Base-by-base conservation (phyloP, 306 rosid genomes). In the Neltuma alba region DNA sequence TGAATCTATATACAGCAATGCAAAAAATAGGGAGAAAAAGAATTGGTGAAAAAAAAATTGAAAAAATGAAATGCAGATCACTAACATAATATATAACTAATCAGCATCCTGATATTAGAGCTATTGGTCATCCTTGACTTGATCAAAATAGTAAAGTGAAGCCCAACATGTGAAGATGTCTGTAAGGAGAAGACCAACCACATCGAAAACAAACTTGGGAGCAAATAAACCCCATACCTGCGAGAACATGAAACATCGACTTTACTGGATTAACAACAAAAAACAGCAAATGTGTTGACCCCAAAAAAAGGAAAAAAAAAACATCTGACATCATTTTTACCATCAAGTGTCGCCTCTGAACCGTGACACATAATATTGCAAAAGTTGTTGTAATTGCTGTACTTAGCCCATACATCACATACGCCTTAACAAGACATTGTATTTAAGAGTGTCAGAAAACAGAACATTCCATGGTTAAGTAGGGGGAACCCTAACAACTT, bases 201-300 rank as follows among this genome's bases (percentile, higher is more conserved):
- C 94, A 74, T 92, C 99, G 38, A 95, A 92, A 78, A 92, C 97
- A 81, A 89, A 95, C 89, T 95, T 95, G 0, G 99, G 99, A 74
- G 99, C 98, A 85, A 95, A 95, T 85, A 95, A 88, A 45, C 98
- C 99, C 99, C 99, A 95, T 30, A 92, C 99, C 99, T 95, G 91
- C 88, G 76, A 82, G 72, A 70, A 36, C 50, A 66, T 44, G 23
- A 66, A 70, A 61, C 63, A 52, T 44, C 40, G 13, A 80, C 30
- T 77, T 27, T 50, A 58, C 37, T 67, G 34, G 38, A 23, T 40
- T 70, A 38, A 74, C 80, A 75, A 54, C 67, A 71, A 74, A 70
- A 6, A 70, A 66, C 64, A 54, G 57, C n/a, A 72, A n/a, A 76
- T 38, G 12, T 63, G 48, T 47, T 7, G 3, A 28, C n/a, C n/a